A percentile compares a stretch with the other conserved stretches of the same genome.
Evolutionary conservation across 148 eudicot genomes (phyloP).

Genomic region (Beta vulgaris): DNA sequence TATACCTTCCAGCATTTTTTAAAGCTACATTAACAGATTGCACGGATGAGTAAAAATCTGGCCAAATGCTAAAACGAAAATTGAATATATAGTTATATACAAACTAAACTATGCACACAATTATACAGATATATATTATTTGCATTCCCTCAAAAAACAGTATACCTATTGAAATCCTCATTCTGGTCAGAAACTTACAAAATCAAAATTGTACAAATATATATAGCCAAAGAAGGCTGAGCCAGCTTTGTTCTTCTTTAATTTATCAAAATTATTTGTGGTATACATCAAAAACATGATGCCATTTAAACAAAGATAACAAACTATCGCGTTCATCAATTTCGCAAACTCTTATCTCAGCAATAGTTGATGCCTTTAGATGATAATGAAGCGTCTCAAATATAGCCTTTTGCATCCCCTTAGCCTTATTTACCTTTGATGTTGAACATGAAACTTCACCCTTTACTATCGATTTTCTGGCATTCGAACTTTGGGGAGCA

Average conservation of each 20-base stretch:
- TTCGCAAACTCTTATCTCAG: conserved; percentile 20
- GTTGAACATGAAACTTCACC: neutral
- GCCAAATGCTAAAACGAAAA: too few species aligned
- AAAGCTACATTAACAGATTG: too few species aligned
- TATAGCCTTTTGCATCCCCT: conserved; percentile 8
- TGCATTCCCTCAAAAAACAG: neutral
- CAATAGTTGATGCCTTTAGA: conserved; percentile 19
- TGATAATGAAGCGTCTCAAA: neutral
- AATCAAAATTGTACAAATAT: neutral
- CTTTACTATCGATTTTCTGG: neutral
- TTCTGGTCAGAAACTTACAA: neutral
- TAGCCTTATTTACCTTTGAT: conserved; percentile 4
- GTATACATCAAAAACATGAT: conserved; percentile 39
- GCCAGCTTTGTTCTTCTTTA: neutral
- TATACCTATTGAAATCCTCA: neutral
- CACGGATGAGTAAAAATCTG: too few species aligned
- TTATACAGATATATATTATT: neutral
- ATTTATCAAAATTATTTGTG: conserved; percentile 8
- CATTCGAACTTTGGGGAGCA: conserved; percentile 17
- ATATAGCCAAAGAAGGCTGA: neutral
- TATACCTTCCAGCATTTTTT: too few species aligned
- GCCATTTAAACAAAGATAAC: conserved; percentile 24
- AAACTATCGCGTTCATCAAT: conserved; percentile 22
- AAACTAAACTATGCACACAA: neutral
- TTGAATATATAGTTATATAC: too few species aligned